Percentiles rank a stretch among this genome's conserved stretches.
phyloP scores from a whole-genome alignment of 805 yeast species.

The Novakomyces olei region DNA sequence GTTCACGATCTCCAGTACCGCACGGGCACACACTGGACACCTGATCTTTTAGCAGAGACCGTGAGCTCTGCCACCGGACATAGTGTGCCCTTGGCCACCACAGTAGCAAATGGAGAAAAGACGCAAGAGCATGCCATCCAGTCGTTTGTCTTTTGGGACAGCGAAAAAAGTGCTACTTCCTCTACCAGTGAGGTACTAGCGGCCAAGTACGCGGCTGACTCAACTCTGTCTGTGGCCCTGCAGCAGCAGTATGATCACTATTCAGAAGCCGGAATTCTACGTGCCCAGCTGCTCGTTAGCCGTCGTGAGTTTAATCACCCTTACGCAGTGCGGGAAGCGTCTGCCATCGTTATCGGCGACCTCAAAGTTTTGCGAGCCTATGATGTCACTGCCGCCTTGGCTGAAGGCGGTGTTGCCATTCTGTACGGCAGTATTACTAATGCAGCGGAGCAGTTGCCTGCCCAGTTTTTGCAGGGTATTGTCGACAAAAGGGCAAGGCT shows the following conservation, averaged over 20 bases:
- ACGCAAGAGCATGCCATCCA: too few species aligned
- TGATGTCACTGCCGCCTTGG: slow-evolving; percentile 41
- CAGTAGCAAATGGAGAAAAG: too few species aligned
- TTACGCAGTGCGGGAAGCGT: slow-evolving; percentile 31
- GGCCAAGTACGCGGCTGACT: too few species aligned
- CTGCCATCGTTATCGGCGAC: slow-evolving; percentile 42
- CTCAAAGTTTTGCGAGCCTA: slow-evolving; percentile 29
- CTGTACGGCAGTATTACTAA: slow-evolving; percentile 19
- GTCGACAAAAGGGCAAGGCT: slow-evolving; percentile 32
- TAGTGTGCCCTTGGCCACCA: too few species aligned
- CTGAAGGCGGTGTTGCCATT: slow-evolving; percentile 33
- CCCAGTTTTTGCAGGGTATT: slow-evolving; percentile 28
- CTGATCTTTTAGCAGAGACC: too few species aligned
- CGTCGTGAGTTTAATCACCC: slow-evolving; percentile 14
- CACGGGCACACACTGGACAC: too few species aligned
- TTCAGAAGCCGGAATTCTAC: slow-evolving; percentile 51
- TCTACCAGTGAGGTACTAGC: too few species aligned
- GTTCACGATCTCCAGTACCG: too few species aligned
- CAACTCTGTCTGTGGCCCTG: too few species aligned
- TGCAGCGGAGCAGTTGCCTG: slow-evolving; percentile 33
- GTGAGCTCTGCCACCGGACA: too few species aligned
- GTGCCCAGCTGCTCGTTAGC: slow-evolving; percentile 33
- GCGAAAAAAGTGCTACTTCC: too few species aligned
- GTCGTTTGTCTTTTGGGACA: too few species aligned
- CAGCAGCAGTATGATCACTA: slow-evolving; percentile 58